phyloP scores from a whole-genome alignment of 2,329 filamentous ascomycete genomes.

The Aspergillus intermedius region DNA sequence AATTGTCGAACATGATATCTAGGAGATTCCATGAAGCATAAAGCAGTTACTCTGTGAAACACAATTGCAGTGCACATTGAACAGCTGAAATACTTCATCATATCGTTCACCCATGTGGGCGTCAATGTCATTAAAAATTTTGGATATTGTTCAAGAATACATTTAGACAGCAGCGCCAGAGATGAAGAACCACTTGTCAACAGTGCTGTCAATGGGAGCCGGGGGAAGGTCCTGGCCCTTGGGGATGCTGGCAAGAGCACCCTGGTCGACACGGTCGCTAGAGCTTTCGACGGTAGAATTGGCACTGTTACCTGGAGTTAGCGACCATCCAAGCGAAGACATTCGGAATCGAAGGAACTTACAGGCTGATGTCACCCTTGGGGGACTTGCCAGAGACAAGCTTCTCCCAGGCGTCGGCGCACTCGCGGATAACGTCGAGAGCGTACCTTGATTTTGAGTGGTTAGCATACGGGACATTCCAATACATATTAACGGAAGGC shows the following conservation, averaged over 20 bases:
- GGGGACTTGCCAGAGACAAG: slow-evolving; percentile 84
- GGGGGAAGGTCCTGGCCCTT: slow-evolving; percentile 71
- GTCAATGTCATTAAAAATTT: slow-evolving; percentile 24
- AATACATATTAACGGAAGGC: slow-evolving; percentile 16
- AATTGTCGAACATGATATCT: no score
- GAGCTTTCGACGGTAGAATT: slow-evolving; percentile 74
- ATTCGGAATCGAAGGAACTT: slow-evolving; percentile 39
- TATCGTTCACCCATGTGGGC: slow-evolving; percentile 6
- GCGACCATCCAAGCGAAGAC: not conserved
- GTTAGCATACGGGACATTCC: slow-evolving; percentile 8
- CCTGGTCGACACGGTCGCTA: slow-evolving; percentile 60
- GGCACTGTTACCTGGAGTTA: slow-evolving; percentile 48
- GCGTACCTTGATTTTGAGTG: slow-evolving; percentile 59
- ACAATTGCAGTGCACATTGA: no score
- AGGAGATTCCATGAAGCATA: not conserved
- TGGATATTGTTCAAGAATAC: slow-evolving; percentile 15
- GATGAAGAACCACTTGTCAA: slow-evolving; percentile 99
- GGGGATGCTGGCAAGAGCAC: slow-evolving; percentile 70
- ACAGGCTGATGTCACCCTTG: slow-evolving; percentile 73
- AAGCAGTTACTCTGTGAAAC: not conserved
- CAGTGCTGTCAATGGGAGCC: slow-evolving; percentile 87
- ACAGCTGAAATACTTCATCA: not conserved
- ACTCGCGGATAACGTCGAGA: slow-evolving; percentile 91
- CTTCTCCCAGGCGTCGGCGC: slow-evolving; percentile 93
- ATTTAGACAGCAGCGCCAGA: slow-evolving; percentile 81